Base-by-base conservation (phyloP, 345 rosid species). In the Crucihimalaya himalaica region DNA sequence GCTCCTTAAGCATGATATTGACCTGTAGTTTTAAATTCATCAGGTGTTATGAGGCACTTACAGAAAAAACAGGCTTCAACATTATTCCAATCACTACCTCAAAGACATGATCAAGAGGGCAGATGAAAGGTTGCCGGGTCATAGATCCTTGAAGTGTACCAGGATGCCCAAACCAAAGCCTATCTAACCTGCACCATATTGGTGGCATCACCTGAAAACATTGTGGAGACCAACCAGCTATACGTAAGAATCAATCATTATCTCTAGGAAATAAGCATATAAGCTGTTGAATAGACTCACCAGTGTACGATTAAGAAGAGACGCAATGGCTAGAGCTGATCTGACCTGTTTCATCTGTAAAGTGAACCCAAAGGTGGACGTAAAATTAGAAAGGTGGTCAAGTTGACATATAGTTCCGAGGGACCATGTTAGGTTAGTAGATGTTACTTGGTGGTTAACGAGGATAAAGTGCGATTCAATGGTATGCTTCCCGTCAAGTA, bases 121-220 rank as follows among this genome's bases (percentile, higher is more conserved):
- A 95, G 70, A 92, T 68, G 75, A 95, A 95, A 74, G 99, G 99
- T 73, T 88, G 99, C 53, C 88, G 86, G 13, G 99, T 95, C 89
- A 95, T 65, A 47, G 99, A 81, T 59, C 98, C 99, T 58, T n/a
- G 75, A 64, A 95, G 83, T 74, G 84, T 85, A 68, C 99, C 99
- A 16, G 99, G 98, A 86, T 95, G 99, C 6, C 89, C 84, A 87
- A 92, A 95, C 99, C 99, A 95, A 55, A 95, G 81, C 80, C 98
- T 87, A 78, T 95, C 99, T 86, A 95, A 74, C 85, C 98, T 90
- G 84, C 99, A 95, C 99, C 99, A 95, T 60, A 95, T 59, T 10
- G 97, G 98, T 70, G 99, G 99, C 94, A 95, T 85, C 62, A 95
- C 90, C 99, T 95, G 82, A 79, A 74, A 78, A 28, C 53, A 55